Base-by-base conservation (phyloP, 108 stramenopile genomes). In the Cyclotella choctawhatcheeana region DNA sequence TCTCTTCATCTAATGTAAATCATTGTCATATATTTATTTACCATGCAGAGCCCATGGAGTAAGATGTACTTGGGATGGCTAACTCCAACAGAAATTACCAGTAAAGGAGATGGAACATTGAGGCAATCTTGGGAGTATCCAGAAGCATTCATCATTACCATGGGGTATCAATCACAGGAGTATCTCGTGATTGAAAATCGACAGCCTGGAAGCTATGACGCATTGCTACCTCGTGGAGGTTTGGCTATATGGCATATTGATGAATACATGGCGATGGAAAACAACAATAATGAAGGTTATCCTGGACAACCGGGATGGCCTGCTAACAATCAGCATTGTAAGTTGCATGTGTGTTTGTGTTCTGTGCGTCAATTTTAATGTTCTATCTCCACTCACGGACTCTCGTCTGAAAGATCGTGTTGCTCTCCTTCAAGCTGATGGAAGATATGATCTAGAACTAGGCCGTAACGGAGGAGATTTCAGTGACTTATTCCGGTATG, bases 111-210 rank as follows among this genome's bases (percentile, higher is more conserved):
- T 8, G 85, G 79, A 52, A 63, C 66, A 26, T 18, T 86, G 1
- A 69, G 66, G 26, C 64, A 83, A 20, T 75, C 85, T 20, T 84
- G 77, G 56, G 18, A 73, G 20, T 64, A 66, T 62, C 70, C 73
- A 12, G 65, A 82, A 14, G 71, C 69, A 8, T 92, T 87, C 67
- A 75, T 35, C 4, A 82, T 92, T 43, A 22, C 58, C 4, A 44
- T 52, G 2, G 81, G 81, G 24, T 92, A 68, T 63, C 52, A 66
- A 20, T 24, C 45, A 0, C 61, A 66, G 20, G 91, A 92, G 64
- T 92, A 92, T 45, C 62, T 92, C 33, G 44, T 92, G 20, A 87
- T 92, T 66, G 91, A 92, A 69, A 92, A 92, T 66, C 74, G 88
- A 40, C 88, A 92, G 62, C 83, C 85, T 33, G 82, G 84, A 14